A percentile compares a stretch with the other conserved stretches of the same genome.
These are phyloP conservation scores for Veloporphyrellus conicus DNA, from an alignment of 1,284 basidiomycete genomes.

Conservation along the genomic window DNA sequence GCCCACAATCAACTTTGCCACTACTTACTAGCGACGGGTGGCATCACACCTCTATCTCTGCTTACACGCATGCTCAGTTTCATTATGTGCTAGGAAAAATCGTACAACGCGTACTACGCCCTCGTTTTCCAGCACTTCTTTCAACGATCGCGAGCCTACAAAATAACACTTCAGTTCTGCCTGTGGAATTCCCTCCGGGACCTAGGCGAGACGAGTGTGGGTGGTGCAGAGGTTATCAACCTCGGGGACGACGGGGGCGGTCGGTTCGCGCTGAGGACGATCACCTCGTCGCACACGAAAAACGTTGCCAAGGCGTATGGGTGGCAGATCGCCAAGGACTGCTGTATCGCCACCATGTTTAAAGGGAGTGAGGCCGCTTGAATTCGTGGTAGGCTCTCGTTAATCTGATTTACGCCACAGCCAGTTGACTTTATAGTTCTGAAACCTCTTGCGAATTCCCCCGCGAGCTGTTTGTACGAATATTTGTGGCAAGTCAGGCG, in stretches of 20 bases:
- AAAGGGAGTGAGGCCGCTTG: constrained; percentile 58
- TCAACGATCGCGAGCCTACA: constrained; percentile 72
- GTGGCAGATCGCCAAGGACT: constrained; percentile 80
- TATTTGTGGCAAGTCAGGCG: constrained; percentile 72
- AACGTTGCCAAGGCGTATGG: constrained; percentile 77
- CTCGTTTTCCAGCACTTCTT: constrained; percentile 79
- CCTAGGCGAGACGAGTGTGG: constrained; percentile 79
- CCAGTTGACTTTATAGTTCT: constrained; percentile 80
- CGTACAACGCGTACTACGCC: constrained; percentile 95
- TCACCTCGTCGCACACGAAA: constrained; percentile 55
- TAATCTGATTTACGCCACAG: constrained; percentile 38
- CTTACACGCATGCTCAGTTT: neutral
- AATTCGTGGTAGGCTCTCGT: neutral
- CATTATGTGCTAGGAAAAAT: constrained; percentile 61
- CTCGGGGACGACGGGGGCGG: constrained; percentile 47
- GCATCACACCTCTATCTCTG: too few species aligned
- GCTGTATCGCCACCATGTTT: constrained; percentile 70
- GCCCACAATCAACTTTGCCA: too few species aligned
- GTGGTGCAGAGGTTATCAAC: constrained; percentile 73
- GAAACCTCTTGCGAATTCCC: constrained; percentile 65
- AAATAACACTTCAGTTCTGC: constrained; percentile 92
- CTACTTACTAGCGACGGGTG: too few species aligned
- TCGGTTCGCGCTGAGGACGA: constrained; percentile 48
- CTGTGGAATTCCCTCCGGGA: constrained; percentile 97
- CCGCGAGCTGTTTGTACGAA: constrained; percentile 58